Percentiles rank a stretch among this genome's conserved stretches.
phyloP scores from a whole-genome alignment of 2,329 filamentous ascomycete genomes.

The Colletotrichum sp. region DNA sequence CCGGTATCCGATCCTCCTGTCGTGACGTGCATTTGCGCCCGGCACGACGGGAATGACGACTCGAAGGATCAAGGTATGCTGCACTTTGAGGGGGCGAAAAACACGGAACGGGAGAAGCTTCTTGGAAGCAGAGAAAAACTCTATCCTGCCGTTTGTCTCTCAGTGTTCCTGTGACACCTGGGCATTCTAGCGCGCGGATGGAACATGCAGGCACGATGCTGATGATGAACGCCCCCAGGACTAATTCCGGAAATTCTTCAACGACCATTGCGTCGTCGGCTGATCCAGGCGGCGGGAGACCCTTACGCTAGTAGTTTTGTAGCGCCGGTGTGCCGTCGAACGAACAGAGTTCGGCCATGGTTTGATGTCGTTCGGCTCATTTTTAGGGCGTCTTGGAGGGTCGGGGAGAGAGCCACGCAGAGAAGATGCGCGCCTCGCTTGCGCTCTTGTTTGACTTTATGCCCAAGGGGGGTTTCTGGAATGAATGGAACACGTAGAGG shows the following conservation, averaged over 20 bases:
- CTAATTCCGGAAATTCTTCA: not conserved
- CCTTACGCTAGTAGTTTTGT: not conserved
- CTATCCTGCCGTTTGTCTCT: not conserved
- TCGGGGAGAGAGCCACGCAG: not conserved
- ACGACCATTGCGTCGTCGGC: not conserved
- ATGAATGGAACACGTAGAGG: not conserved
- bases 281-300: not conserved
- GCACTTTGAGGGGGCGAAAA: not conserved
- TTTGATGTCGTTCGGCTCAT: constrained; percentile 1
- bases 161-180: not conserved
- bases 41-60: not conserved
- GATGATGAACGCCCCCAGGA: not conserved
- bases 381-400: not conserved
- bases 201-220: not conserved
- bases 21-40: not conserved
- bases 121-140: not conserved
- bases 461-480: not conserved
- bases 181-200: not conserved
- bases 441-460: not conserved
- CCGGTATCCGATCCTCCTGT: not conserved
- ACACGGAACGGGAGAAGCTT: not conserved
- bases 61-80: not conserved
- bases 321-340: not conserved
- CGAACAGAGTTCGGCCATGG: constrained; percentile 11
- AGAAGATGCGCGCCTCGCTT: not conserved